Base-by-base conservation (phyloP, 2,329 filamentous ascomycete genomes). In the Esteya vermicola region DNA sequence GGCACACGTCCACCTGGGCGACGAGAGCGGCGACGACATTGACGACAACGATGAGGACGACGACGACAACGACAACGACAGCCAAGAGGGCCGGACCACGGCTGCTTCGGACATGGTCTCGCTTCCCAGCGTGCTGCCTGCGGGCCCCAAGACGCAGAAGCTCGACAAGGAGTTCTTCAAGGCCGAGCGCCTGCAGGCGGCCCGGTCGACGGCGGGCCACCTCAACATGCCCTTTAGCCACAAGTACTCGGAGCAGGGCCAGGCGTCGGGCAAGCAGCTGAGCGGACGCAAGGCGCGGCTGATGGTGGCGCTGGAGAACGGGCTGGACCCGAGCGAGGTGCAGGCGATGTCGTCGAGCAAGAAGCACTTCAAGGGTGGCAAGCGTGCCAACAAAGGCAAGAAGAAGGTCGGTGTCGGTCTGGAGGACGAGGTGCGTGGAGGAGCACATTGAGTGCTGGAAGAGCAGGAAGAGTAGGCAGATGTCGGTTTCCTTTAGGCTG, bases 111-210 rank as follows among this genome's bases (percentile, higher is more conserved):
- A 78, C 44, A 54, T 72, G 25, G 44, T 71, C 18, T 52, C 63
- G 4, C 51, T 72, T 6, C 66, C 70, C n/a, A n/a, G n/a, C n/a
- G n/a, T n/a, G n/a, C 28, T 31, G n/a, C 18, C n/a, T 31, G 5
- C 66, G 34, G 85, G 88, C 10, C 59, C 71, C 25, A 93, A 93
- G 56, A 83, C 85, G 1, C 66, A 75, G 47, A 73, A 71, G 42
- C 66, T 98, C 18, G 91, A 98, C 62, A 84, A 81, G 54, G 73
- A 75, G n/a, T 98, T 96, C 67, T 98, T 98, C 55, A 79, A 72
- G 6, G 63, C 75, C 3, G 71, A 68, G 2, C 16, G 73, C 41
- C 28, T 16, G 28, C 10, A 26, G 13, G 25, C 25, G 13, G 25
- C 25, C 8, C 25, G 13, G 7, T 16, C 67, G 72, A 10, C 71